A percentile compares a stretch with the other conserved stretches of the same genome.
Conservation (phyloP, 768 basidiomycete species). For the Rickenella mellea region DNA sequence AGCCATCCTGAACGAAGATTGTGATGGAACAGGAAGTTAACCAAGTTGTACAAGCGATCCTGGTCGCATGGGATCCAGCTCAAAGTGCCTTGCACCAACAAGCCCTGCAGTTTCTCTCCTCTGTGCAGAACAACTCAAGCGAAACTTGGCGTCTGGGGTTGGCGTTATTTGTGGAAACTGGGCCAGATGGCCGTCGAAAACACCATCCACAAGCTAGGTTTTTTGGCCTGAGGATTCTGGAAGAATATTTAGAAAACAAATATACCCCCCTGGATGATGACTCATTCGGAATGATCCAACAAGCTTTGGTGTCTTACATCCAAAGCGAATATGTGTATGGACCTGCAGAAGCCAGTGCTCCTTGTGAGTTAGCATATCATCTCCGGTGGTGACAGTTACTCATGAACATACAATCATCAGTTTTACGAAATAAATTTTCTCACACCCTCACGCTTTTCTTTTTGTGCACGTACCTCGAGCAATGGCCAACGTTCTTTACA, state of each 20-base stretch:
- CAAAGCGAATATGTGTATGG: slow-evolving; percentile 85
- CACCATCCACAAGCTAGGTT: slow-evolving; percentile 68
- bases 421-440: slow-evolving; percentile 90
- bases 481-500: slow-evolving; percentile 80
- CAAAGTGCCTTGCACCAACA: slow-evolving; percentile 70
- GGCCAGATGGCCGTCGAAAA: slow-evolving; percentile 52
- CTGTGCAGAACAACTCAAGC: slow-evolving; percentile 52
- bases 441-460: slow-evolving; percentile 86
- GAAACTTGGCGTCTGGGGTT: slow-evolving; percentile 72
- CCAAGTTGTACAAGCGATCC: slow-evolving; percentile 75
- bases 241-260: slow-evolving; percentile 74
- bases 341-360: slow-evolving; percentile 67
- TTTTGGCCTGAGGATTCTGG: slow-evolving; percentile 70
- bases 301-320: slow-evolving; percentile 73
- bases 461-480: slow-evolving; percentile 75
- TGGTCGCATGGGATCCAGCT: slow-evolving; percentile 75
- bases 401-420: slow-evolving; percentile 29
- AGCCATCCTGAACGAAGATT: no score
- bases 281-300: slow-evolving; percentile 62
- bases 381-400: slow-evolving; percentile 2
- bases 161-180: slow-evolving; percentile 57
- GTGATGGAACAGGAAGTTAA: slow-evolving; percentile 69
- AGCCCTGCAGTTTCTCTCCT: slow-evolving; percentile 80
- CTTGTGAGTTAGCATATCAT: slow-evolving; percentile 49
- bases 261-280: slow-evolving; percentile 63